Evolutionary conservation across 2,329 filamentous ascomycete species (phyloP).

Genomic region (Xylaria sp.): DNA sequence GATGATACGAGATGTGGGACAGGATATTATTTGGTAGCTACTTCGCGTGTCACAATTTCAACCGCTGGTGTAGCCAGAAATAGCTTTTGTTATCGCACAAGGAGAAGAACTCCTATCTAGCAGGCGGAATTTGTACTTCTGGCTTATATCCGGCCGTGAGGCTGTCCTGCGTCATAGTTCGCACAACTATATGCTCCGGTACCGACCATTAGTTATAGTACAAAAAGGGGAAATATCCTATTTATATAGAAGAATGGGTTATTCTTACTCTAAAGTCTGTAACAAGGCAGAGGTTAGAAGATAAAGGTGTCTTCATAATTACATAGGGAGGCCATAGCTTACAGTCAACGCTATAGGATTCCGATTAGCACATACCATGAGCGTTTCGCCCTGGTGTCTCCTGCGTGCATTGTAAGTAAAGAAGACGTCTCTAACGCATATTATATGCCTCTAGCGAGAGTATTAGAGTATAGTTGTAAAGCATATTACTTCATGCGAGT

Average conservation of each 20-base stretch:
- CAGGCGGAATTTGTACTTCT: neutral
- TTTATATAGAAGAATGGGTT: neutral
- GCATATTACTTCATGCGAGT: neutral
- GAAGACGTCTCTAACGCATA: neutral
- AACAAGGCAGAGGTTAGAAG: neutral
- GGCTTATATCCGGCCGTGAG: neutral
- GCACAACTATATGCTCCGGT: neutral
- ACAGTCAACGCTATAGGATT: neutral
- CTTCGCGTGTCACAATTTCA: neutral
- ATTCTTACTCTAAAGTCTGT: neutral
- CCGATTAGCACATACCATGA: neutral
- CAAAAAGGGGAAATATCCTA: neutral
- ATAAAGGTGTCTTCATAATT: neutral
- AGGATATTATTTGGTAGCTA: neutral
- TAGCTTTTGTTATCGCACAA: neutral
- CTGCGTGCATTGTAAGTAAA: neutral
- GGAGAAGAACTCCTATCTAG: neutral
- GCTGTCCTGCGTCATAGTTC: neutral
- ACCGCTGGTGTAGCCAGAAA: neutral
- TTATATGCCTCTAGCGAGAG: neutral
- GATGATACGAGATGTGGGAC: neutral
- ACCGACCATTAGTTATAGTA: neutral
- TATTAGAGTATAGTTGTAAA: neutral
- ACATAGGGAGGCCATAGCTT: neutral
- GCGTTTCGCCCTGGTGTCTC: neutral